Base-by-base conservation (phyloP, 306 rosid species). In the Medicago ruthenica region DNA sequence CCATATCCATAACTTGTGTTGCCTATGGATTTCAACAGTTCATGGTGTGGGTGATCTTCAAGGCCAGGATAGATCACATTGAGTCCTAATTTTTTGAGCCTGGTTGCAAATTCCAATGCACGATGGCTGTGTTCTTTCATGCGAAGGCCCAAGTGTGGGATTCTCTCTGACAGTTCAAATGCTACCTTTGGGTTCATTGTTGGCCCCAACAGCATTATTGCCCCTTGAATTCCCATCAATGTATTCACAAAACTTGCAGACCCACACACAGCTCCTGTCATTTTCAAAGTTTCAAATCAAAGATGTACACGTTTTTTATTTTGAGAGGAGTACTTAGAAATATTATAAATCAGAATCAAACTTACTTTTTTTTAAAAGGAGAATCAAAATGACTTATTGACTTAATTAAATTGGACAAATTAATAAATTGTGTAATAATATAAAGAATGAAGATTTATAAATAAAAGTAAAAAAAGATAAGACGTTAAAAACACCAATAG, bases 121-220 rank as follows among this genome's bases (percentile, higher is more conserved):
- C 98, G 59, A 15, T 78, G 17, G 71, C 84, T 64, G 50, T 93
- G 98, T 57, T 91, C 98, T 62, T 91, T 91, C 88, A 93, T 87
- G 31, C 96, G 47, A 0, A 91, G 71, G 13, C 70, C 76, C 70
- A 89, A 53, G 61, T 93, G 98, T 0, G 98, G 96, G n/a, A 93
- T 79, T 83, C 98, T 85, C 72, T 89, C 96, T 0, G 98, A 76
- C 0, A 93, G 85, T 48, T 93, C 98, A 20, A 89, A 93, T 3
- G 98, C 98, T 5, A 93, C 92, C 78, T 93, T 93, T 6, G 98
- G 63, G 47, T 93, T 91, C 98, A 93, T 89, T 6, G 98, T 93
- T 21, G 98, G 98, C 4, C 98, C 98, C 12, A 89, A 50, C 7
- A 93, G 76, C 97, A 91, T 87, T 7, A 93, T 65, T 8, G 92